Conservation (phyloP, 768 basidiomycete species). For the Melanogaster broomeanus region DNA sequence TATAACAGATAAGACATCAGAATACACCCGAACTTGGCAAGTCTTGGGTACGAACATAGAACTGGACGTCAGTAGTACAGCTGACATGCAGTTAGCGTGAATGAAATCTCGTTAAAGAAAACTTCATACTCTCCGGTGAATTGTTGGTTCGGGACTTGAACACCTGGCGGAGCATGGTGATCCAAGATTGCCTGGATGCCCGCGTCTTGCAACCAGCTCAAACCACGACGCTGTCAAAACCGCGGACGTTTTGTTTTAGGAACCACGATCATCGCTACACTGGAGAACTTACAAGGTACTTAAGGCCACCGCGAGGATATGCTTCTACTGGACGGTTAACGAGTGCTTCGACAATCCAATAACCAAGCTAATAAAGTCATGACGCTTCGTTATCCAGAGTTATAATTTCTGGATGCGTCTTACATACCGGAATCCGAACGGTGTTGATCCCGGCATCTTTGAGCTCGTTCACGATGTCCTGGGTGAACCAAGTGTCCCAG, state of each 20-base stretch:
- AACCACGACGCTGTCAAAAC: slow-evolving; percentile 55
- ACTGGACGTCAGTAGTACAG: slow-evolving; percentile 68
- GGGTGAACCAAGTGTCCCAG: slow-evolving; percentile 76
- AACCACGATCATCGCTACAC: not conserved
- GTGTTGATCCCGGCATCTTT: slow-evolving; percentile 64
- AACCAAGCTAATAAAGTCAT: slow-evolving; percentile 57
- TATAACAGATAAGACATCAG: slow-evolving; percentile 6
- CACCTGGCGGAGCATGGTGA: slow-evolving; percentile 74
- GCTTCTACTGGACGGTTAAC: slow-evolving; percentile 62
- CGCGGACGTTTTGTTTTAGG: not conserved
- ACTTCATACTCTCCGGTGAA: slow-evolving; percentile 65
- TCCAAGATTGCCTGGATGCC: slow-evolving; percentile 69
- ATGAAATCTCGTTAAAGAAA: not conserved
- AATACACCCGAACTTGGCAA: not conserved
- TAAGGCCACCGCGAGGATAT: slow-evolving; percentile 71
- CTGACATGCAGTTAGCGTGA: slow-evolving; percentile 33
- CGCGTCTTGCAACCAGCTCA: slow-evolving; percentile 57
- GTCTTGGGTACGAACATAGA: slow-evolving; percentile 56
- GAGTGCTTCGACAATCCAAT: slow-evolving; percentile 77
- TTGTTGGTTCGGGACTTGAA: slow-evolving; percentile 56
- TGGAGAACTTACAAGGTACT: slow-evolving; percentile 50
- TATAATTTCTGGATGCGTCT: not conserved
- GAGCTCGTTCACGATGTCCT: slow-evolving; percentile 59
- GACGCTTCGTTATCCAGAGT: not conserved
- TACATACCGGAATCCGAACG: slow-evolving; percentile 70